These are phyloP conservation scores for Stemphylium beticola DNA, from an alignment of 2,329 filamentous ascomycete species.

Conservation along the genomic window DNA sequence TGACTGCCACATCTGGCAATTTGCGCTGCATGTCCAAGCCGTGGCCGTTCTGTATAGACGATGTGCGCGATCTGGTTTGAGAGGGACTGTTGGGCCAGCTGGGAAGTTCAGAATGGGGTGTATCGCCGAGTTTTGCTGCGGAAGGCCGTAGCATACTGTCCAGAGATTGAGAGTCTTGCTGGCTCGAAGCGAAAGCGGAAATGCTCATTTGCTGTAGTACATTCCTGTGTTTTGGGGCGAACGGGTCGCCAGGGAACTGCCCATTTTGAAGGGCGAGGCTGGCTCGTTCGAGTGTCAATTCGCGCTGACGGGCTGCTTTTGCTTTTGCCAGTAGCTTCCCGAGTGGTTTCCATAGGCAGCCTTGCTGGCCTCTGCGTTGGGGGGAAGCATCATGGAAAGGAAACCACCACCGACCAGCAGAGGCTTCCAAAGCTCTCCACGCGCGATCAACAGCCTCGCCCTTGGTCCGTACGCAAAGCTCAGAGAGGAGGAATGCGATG, in stretches of 20 bases:
- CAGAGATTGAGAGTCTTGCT: slow-evolving; percentile 31
- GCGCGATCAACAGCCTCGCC: slow-evolving; percentile 66
- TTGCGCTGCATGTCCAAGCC: slow-evolving; percentile 2
- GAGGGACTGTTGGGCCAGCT: slow-evolving; percentile 30
- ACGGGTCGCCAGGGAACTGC: slow-evolving; percentile 22
- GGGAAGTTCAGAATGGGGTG: slow-evolving; percentile 19
- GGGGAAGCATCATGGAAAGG: slow-evolving; percentile 32
- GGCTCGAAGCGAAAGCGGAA: slow-evolving; percentile 16
- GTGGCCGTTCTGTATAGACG: not conserved
- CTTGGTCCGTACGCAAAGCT: slow-evolving; percentile 63
- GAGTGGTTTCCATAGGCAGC: slow-evolving; percentile 69
- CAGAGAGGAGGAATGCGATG: slow-evolving; percentile 65
- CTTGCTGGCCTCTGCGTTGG: slow-evolving; percentile 45
- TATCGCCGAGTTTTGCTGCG: slow-evolving; percentile 38
- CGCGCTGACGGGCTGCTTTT: slow-evolving; percentile 58
- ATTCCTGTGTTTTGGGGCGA: not conserved
- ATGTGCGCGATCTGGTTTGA: not conserved
- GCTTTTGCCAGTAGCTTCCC: slow-evolving; percentile 67
- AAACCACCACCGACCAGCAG: slow-evolving; percentile 52
- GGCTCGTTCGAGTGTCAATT: slow-evolving; percentile 51
- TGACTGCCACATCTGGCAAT: not conserved
- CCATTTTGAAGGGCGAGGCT: slow-evolving; percentile 34
- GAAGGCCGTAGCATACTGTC: slow-evolving; percentile 40
- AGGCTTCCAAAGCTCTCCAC: slow-evolving; percentile 63
- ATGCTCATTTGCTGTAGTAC: slow-evolving; percentile 17